phyloP scores from a whole-genome alignment of 2,329 filamentous ascomycete genomes.

The Colletotrichum echinochloae region DNA sequence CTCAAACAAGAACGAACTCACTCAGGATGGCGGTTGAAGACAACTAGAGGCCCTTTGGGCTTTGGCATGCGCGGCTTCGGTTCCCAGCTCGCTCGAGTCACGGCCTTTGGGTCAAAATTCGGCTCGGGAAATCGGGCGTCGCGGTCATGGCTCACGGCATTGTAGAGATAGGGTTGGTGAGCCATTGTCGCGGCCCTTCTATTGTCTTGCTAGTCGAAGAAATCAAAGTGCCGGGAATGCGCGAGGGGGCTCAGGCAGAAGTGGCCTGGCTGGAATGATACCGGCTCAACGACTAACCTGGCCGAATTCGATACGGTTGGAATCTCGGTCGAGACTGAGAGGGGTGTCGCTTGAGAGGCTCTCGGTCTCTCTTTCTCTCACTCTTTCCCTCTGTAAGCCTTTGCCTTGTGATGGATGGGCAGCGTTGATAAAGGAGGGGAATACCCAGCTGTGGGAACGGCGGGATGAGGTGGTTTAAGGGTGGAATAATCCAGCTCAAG shows the following conservation, averaged over 20 bases:
- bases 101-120: constrained; percentile 87
- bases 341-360: background rate
- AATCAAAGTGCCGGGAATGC: constrained; percentile 15
- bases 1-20: constrained; percentile 56
- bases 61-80: constrained; percentile 72
- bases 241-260: background rate
- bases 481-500: background rate
- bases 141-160: constrained; percentile 62
- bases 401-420: background rate
- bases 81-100: constrained; percentile 82
- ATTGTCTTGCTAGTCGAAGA: background rate
- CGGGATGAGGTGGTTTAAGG: constrained; percentile 16
- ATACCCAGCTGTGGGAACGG: constrained; percentile 8
- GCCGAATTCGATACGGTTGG: background rate
- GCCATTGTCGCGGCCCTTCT: constrained; percentile 45
- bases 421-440: constrained; percentile 25
- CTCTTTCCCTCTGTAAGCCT: background rate
- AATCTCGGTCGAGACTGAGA: background rate
- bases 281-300: background rate
- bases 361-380: background rate
- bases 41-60: constrained; percentile 79
- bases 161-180: constrained; percentile 78
- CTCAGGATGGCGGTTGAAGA: constrained; percentile 91
- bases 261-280: constrained; percentile 22
- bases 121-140: constrained; percentile 65